These are phyloP conservation scores for Limnomonas spitsbergensis DNA, from an alignment of 139 green algal genomes.

Conservation along the genomic window DNA sequence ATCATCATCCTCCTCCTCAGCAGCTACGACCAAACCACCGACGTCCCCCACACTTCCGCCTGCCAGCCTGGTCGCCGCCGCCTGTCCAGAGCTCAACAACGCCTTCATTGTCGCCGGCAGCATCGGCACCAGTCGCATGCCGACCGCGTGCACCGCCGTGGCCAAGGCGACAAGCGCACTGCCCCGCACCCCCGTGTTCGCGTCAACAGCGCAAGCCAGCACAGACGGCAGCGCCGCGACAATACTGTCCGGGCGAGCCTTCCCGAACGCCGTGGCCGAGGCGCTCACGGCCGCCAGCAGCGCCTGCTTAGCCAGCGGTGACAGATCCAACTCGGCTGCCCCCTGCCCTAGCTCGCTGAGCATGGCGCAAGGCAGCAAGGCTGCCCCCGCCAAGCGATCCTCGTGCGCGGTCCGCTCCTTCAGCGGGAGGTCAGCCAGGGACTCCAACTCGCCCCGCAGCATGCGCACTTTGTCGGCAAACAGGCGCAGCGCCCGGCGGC, in stretches of 20 bases:
- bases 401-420: no score
- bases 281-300: background rate
- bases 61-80: no score
- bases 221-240: constrained; percentile 50
- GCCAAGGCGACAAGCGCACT: constrained; percentile 44
- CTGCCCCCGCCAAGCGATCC: constrained; percentile 26
- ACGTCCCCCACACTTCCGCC: no score
- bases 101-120: constrained; percentile 49
- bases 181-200: constrained; percentile 47
- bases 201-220: constrained; percentile 40
- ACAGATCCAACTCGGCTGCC: background rate
- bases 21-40: no score
- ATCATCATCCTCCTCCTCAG: no score
- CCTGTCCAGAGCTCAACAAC: no score
- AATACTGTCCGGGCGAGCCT: constrained; percentile 34
- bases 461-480: constrained; percentile 43
- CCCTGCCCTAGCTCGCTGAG: background rate
- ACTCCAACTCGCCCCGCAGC: no score
- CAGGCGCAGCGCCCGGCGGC: constrained; percentile 57
- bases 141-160: constrained; percentile 39
- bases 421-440: no score
- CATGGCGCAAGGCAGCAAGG: constrained; percentile 20
- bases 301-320: background rate
- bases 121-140: constrained; percentile 48
- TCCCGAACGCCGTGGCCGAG: constrained; percentile 40